Percentiles rank a stretch among this genome's conserved stretches.
These are phyloP conservation scores for Glaciozyma martinii DNA, from an alignment of 768 basidiomycete genomes.

Conservation along the genomic window DNA sequence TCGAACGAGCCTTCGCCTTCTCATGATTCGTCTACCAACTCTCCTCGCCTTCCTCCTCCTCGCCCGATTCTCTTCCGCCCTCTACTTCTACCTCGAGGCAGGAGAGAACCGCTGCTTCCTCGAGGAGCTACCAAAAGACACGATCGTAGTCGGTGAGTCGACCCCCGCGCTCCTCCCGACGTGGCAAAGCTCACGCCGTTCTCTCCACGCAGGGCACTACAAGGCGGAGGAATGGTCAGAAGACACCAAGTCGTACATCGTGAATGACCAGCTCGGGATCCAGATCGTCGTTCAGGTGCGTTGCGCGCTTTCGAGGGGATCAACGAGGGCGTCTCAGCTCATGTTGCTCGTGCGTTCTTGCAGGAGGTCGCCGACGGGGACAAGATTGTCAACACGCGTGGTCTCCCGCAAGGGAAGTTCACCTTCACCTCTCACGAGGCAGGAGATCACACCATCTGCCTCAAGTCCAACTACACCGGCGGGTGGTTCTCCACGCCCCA, in stretches of 20 bases:
- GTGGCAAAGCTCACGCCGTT: neutral
- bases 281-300: slow-evolving; percentile 81
- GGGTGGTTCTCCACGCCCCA: slow-evolving; percentile 49
- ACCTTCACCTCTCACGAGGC: slow-evolving; percentile 96
- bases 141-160: slow-evolving; percentile 47
- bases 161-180: neutral
- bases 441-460: slow-evolving; percentile 94
- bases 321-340: neutral
- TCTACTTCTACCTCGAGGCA: slow-evolving; percentile 92
- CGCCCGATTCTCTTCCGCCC: slow-evolving; percentile 43
- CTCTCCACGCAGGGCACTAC: slow-evolving; percentile 62
- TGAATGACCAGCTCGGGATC: slow-evolving; percentile 73
- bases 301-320: slow-evolving; percentile 13
- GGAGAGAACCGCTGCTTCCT: slow-evolving; percentile 91
- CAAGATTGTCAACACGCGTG: slow-evolving; percentile 76
- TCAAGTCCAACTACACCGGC: slow-evolving; percentile 77
- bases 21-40: too few relatives aligned
- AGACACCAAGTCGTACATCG: slow-evolving; percentile 53
- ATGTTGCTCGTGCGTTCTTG: neutral
- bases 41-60: slow-evolving; percentile 2
- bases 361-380: slow-evolving; percentile 82
- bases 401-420: slow-evolving; percentile 80
- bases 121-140: slow-evolving; percentile 92
- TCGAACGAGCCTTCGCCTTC: too few relatives aligned
- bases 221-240: slow-evolving; percentile 87